phyloP scores from a whole-genome alignment of 2,329 filamentous ascomycete species.

The Penicillium sp. region DNA sequence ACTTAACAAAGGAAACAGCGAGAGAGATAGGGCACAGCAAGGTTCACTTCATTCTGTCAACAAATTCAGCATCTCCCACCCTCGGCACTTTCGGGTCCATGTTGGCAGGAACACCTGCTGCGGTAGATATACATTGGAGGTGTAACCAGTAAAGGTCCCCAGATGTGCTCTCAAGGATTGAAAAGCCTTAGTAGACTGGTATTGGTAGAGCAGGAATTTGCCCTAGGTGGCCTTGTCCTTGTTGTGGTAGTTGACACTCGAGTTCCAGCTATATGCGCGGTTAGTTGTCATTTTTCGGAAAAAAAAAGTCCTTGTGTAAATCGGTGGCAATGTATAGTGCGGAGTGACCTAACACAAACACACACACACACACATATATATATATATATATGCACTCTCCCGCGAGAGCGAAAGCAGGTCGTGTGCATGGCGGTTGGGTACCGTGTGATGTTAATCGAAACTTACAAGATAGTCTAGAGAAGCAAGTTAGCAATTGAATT shows the following conservation, averaged over 20 bases:
- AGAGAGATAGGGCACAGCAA: slow-evolving; percentile 15
- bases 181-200: slow-evolving; percentile 4
- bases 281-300: not conserved
- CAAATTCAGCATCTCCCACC: slow-evolving; percentile 8
- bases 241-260: slow-evolving; percentile 94
- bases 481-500: slow-evolving; percentile 9
- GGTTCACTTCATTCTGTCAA: slow-evolving; percentile 25
- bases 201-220: not conserved
- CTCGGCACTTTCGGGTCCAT: slow-evolving; percentile 13
- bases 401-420: too few relatives aligned
- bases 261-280: slow-evolving; percentile 78
- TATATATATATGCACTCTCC: too few relatives aligned
- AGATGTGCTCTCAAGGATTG: too few relatives aligned
- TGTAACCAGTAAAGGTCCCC: not conserved
- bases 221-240: slow-evolving; percentile 65
- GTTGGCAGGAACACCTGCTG: slow-evolving; percentile 15
- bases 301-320: too few relatives aligned
- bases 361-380: too few relatives aligned
- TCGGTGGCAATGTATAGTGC: too few relatives aligned
- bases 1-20: slow-evolving; percentile 15
- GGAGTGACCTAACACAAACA: too few relatives aligned
- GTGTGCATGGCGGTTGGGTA: not conserved
- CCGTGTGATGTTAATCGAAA: slow-evolving; percentile 19
- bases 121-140: slow-evolving; percentile 32
- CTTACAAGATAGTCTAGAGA: slow-evolving; percentile 64